Conservation (phyloP, 441 rosid species). For the Croton setiger region DNA sequence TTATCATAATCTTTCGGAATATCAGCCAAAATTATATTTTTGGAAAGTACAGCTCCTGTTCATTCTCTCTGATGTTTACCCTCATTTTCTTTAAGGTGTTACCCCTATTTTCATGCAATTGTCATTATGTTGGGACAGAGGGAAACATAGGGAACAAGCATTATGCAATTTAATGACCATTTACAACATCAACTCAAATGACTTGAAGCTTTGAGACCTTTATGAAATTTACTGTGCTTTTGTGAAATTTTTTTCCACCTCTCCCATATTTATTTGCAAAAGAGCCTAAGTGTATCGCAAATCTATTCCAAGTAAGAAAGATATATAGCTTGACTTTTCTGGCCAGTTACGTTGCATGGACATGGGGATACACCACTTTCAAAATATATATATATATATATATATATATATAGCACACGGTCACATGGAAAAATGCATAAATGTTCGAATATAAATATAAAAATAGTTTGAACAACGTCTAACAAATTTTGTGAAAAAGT, state of each 20-base stretch:
- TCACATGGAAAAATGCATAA: no score
- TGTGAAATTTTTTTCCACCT: neutral
- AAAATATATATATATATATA: no score
- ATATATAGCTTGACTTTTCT: neutral
- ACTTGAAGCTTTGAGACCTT: neutral
- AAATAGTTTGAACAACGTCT: no score
- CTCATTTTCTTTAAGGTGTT: neutral
- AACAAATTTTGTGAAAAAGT: no score
- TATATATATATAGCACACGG: no score
- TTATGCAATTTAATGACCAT: neutral
- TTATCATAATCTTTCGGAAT: neutral
- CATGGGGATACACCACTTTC: no score
- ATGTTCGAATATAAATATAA: no score
- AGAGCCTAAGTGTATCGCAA: neutral
- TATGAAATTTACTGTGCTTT: neutral
- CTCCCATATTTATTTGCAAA: neutral
- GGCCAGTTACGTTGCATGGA: neutral
- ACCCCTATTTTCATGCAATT: neutral
- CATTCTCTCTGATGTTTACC: neutral
- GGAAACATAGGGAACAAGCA: neutral
- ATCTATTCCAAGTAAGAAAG: neutral
- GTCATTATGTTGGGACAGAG: neutral
- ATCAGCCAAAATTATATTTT: neutral
- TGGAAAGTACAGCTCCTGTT: neutral
- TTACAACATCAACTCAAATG: neutral